A percentile compares a stretch with the other conserved stretches of the same genome.
Evolutionary conservation across 140 eudicot species (phyloP).

Genomic region (Anethum foeniculum): DNA sequence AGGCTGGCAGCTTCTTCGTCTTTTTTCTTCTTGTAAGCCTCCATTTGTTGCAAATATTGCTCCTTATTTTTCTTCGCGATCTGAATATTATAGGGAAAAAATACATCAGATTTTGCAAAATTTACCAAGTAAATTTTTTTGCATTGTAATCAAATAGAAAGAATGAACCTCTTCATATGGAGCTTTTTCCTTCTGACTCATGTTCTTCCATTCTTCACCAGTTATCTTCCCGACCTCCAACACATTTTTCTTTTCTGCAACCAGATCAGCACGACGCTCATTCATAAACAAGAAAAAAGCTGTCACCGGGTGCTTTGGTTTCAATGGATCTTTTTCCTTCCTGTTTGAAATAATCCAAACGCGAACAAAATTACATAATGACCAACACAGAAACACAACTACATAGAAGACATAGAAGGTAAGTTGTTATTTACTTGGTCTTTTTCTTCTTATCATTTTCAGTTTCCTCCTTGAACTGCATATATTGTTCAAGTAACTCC

Average conservation of each 20-base stretch:
- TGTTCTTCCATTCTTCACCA: conserved; percentile 92
- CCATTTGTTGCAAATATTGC: conserved; percentile 68
- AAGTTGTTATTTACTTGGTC: conserved; percentile 36
- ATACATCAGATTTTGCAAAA: background rate
- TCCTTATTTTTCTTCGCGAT: conserved; percentile 56
- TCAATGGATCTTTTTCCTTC: conserved; percentile 87
- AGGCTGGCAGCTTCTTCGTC: conserved; percentile 68
- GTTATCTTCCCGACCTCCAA: conserved; percentile 65
- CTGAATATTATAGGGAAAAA: conserved; percentile 9
- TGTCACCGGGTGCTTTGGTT: conserved; percentile 82
- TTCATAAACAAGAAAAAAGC: conserved; percentile 74
- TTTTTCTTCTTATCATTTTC: conserved; percentile 61
- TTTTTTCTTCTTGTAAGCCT: conserved; percentile 68
- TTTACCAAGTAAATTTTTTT: background rate
- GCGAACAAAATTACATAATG: background rate
- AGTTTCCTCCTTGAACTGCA: conserved; percentile 64
- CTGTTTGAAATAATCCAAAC: conserved; percentile 21
- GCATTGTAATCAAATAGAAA: background rate
- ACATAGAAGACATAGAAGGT: background rate
- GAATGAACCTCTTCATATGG: conserved; percentile 45
- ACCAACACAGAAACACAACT: background rate
- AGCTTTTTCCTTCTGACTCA: conserved; percentile 56
- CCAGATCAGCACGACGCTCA: conserved; percentile 54
- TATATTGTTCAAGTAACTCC: conserved; percentile 88
- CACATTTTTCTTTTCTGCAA: conserved; percentile 56